Base-by-base conservation (phyloP, 345 rosid species). In the Murraya koenigii region DNA sequence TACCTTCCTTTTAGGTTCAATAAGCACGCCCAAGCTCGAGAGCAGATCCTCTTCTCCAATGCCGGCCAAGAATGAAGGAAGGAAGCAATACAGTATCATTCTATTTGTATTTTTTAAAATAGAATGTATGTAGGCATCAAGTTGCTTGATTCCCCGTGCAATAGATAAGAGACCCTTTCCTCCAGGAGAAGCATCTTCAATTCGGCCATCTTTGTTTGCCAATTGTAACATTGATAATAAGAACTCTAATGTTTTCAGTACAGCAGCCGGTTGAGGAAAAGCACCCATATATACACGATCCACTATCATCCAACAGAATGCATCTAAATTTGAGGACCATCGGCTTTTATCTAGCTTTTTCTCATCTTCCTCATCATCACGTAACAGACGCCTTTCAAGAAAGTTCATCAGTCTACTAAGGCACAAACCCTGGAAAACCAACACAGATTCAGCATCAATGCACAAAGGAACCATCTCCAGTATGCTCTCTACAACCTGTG, bases 251-350 rank as follows among this genome's bases (percentile, higher is more conserved):
- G 91, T 94, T 79, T 85, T 92, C 69, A 94, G 85, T 77, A 92
- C 95, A 82, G 82, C 89, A 65, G 87, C 83, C 76, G 99, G 93
- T 78, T 89, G 97, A 85, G 98, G 93, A 82, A 96, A 91, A 75
- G 97, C 97, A 82, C 98, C 97, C 97, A 94, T 96, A 80, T 91
- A 96, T 44, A 91, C 92, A 67, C 98, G 94, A 82, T 96, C 99
- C 80, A 96, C 98, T 81, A 94, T 88, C 95, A 91, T 89, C 97
- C 95, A 92, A 82, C 98, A 94, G 78, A 96, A 88, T 28, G 98
- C 88, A 84, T 96, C 99, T 81, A 96, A 85, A 83, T 96, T 96
- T 7, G 91, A 87, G 69, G 99, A 91, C 99, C 99, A 96, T 77
- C 92, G 87, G 82, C 83, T 84, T 86, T 92, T 94, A 72, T 96